Evolutionary conservation across 495 filamentous ascomycete genomes (phyloP).

Genomic region (Penicillium pulvis): DNA sequence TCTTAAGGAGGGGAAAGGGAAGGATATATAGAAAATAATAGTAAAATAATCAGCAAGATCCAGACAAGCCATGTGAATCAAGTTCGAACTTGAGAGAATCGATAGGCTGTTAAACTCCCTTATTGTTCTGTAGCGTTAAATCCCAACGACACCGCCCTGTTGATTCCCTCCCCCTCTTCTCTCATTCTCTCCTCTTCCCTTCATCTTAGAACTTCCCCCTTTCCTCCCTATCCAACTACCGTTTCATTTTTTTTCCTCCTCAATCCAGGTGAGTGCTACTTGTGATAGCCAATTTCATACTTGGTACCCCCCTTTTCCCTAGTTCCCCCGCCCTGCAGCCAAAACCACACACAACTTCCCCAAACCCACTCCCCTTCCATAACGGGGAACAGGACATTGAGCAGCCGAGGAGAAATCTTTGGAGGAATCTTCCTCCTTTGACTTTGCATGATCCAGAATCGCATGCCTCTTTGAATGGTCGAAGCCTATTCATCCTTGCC

Average conservation of each 20-base stretch:
- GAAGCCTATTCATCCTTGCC: slow-evolving; percentile 12
- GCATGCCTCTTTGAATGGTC: slow-evolving; percentile 10
- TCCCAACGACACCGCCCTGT: slow-evolving; percentile 43
- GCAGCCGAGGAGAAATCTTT: neutral
- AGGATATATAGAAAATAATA: slow-evolving; percentile 8
- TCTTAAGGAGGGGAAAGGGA: slow-evolving; percentile 1
- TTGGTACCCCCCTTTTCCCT: slow-evolving; percentile 21
- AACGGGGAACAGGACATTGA: slow-evolving; percentile 6
- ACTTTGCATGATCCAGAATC: slow-evolving; percentile 12
- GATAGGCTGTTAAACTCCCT: neutral
- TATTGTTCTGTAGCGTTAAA: slow-evolving; percentile 6
- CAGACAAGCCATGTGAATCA: neutral
- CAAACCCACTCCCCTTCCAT: slow-evolving; percentile 11
- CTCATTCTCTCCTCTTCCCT: slow-evolving; percentile 21
- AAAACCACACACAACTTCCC: slow-evolving; percentile 17
- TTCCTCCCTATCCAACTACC: slow-evolving; percentile 14
- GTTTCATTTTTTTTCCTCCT: slow-evolving; percentile 14
- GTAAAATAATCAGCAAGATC: neutral
- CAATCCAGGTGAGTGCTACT: slow-evolving; percentile 30
- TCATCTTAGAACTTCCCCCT: slow-evolving; percentile 20
- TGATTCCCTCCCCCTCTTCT: slow-evolving; percentile 30
- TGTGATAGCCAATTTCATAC: slow-evolving; percentile 13
- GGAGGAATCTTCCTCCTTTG: neutral
- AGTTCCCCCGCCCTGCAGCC: slow-evolving; percentile 16
- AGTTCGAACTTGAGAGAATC: slow-evolving; percentile 8